Conservation (phyloP, 305 asterid species). For the Rubia balearica region DNA sequence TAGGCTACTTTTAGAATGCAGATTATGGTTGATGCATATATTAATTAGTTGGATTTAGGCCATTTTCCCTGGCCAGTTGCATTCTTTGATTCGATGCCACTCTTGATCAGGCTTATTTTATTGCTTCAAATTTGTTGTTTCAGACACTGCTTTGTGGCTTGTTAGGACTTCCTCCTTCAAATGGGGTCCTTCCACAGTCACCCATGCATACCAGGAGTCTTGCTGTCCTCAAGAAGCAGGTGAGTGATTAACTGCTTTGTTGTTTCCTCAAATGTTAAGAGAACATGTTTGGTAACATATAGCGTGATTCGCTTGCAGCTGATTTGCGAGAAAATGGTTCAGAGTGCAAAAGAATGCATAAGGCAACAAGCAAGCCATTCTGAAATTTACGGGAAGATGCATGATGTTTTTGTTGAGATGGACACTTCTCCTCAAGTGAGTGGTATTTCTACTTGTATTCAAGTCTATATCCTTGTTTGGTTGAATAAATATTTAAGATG, state of each 20-base stretch:
- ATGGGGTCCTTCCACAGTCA: slow-evolving; percentile 94
- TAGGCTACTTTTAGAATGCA: neutral
- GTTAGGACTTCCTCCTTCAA: slow-evolving; percentile 92
- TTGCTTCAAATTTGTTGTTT: slow-evolving; percentile 15
- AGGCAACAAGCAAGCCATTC: slow-evolving; percentile 64
- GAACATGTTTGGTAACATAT: neutral
- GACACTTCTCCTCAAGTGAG: slow-evolving; percentile 60
- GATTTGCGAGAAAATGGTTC: slow-evolving; percentile 70
- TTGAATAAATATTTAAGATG: neutral
- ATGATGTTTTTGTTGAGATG: slow-evolving; percentile 75
- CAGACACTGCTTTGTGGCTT: slow-evolving; percentile 88
- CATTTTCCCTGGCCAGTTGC: neutral
- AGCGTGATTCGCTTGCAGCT: slow-evolving; percentile 30
- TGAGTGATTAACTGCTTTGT: slow-evolving; percentile 13
- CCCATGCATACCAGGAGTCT: slow-evolving; percentile 97
- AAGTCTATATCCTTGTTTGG: neutral
- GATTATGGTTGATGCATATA: slow-evolving; percentile 1
- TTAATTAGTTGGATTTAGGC: neutral
- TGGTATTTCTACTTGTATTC: slow-evolving; percentile 5
- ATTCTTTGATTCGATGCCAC: neutral
- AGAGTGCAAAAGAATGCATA: slow-evolving; percentile 65
- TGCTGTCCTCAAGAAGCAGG: slow-evolving; percentile 85
- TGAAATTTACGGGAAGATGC: slow-evolving; percentile 80
- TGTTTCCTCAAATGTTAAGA: slow-evolving; percentile 8
- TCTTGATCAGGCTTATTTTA: neutral